Percentiles rank a stretch among this genome's conserved stretches.
phyloP scores from a whole-genome alignment of 1,139 yeast genomes.

The Saccharomyces pastorianus region DNA sequence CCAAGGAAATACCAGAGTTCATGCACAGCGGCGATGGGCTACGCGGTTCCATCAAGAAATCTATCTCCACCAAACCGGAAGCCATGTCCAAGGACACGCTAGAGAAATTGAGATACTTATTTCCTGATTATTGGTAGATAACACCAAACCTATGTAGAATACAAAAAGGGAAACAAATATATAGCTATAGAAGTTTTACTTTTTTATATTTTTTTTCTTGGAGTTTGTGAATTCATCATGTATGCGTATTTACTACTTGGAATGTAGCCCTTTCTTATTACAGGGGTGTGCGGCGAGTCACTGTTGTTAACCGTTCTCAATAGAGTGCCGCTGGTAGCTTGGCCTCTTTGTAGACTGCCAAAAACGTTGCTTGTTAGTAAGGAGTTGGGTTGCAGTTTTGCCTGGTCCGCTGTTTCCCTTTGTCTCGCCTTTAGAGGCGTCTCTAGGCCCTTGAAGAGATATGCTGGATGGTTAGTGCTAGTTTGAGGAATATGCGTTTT shows the following conservation, averaged over 20 bases:
- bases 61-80: slow-evolving; percentile 72
- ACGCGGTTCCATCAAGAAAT: slow-evolving; percentile 67
- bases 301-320: not conserved
- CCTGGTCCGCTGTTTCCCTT: slow-evolving; percentile 5
- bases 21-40: slow-evolving; percentile 64
- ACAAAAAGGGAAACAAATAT: not conserved
- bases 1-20: slow-evolving; percentile 45
- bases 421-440: slow-evolving; percentile 23
- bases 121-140: slow-evolving; percentile 82
- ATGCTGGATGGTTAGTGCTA: slow-evolving; percentile 20
- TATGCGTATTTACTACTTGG: slow-evolving; percentile 39
- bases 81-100: slow-evolving; percentile 68
- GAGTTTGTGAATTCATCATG: slow-evolving; percentile 37
- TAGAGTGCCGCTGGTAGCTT: not conserved
- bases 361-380: not conserved
- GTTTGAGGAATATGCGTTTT: not conserved
- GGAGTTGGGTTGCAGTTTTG: not conserved
- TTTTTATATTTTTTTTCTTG: slow-evolving; percentile 28
- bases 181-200: not conserved
- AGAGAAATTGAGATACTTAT: slow-evolving; percentile 74
- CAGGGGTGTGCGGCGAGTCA: slow-evolving; percentile 6
- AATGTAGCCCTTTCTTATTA: slow-evolving; percentile 28
- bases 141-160: slow-evolving; percentile 7
- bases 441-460: slow-evolving; percentile 27
- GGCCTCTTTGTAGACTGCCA: not conserved